Base-by-base conservation (phyloP, 106 monocot species). In the Dioscorea dumetorum region DNA sequence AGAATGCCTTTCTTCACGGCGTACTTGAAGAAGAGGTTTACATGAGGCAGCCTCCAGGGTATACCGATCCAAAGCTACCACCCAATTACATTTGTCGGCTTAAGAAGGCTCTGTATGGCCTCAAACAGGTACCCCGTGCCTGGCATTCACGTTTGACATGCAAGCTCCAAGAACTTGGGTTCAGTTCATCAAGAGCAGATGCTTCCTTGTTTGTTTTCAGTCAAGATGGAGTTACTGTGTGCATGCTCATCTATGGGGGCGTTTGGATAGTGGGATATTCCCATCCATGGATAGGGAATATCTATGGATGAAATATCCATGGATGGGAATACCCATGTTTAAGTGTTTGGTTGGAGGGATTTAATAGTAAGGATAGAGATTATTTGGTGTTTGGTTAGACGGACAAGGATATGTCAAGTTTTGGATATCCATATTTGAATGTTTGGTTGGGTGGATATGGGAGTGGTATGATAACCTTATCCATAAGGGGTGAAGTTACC, bases 71-170 rank as follows among this genome's bases (percentile, higher is more conserved):
- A 48, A 23, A 28, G 28, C 28, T 17, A 7, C 12, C 17, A 4
- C 20, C 34, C 9, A 21, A 66, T 23, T 19, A 66, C 3, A 20
- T 66, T n/a, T 66, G 35, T 41, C 11, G n/a, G 18, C 48, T 65
- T 12, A 35, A 65, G n/a, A 65, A 65, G 48, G 33, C 48, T 13
- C 49, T 65, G 48, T 65, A 65, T 48, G 65, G 65, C 11, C 48
- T 65, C 18, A 65, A 65, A 19, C 65, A 65, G 34, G 65, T 48
- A 3, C 65, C 65, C 14, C 4, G 65, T 18, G 65, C 48, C 4
- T 65, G 65, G 65, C n/a, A 34, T 48, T 9, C 11, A 24, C 7
- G 4, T 31, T 14, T 63, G 24, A 10, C 21, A 12, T 13, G 8
- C 11, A 24, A 32, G 24, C 28, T 63, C 15, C 14, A 28, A 12